Conservation (phyloP, 140 eudicot species). For the Anethum foeniculum region DNA sequence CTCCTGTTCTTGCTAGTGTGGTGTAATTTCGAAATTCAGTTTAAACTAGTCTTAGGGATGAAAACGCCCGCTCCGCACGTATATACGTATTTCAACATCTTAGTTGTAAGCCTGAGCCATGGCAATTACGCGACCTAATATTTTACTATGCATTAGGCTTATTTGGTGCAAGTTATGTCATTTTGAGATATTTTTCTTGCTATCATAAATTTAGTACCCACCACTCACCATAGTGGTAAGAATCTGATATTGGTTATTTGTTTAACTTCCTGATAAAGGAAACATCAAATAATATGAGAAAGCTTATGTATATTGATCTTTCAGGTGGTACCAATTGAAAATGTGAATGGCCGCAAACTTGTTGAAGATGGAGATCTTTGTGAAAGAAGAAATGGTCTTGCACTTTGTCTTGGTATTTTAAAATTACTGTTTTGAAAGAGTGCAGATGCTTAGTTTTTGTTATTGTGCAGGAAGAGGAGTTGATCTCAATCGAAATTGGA, state of each 20-base stretch:
- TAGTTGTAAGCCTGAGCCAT: not conserved
- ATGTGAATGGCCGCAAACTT: slow-evolving; percentile 85
- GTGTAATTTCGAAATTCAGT: not conserved
- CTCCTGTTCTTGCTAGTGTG: not conserved
- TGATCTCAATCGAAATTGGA: slow-evolving; percentile 96
- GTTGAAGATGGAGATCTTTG: slow-evolving; percentile 97
- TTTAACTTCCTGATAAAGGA: not conserved
- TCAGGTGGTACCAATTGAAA: slow-evolving; percentile 92
- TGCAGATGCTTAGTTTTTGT: slow-evolving; percentile 18
- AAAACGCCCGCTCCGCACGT: too few relatives aligned
- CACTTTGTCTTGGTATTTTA: slow-evolving; percentile 15
- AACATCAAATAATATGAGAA: not conserved
- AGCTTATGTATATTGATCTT: slow-evolving; percentile 11
- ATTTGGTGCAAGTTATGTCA: not conserved
- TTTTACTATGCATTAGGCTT: not conserved
- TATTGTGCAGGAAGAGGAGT: slow-evolving; percentile 87
- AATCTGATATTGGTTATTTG: not conserved
- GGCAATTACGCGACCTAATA: not conserved
- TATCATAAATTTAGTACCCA: not conserved
- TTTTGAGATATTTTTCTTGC: not conserved
- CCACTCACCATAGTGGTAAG: not conserved
- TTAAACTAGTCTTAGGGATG: too few relatives aligned
- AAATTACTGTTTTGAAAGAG: slow-evolving; percentile 1
- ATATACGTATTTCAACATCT: not conserved
- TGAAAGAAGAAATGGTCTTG: slow-evolving; percentile 91